phyloP scores from a whole-genome alignment of 2,329 filamentous ascomycete species.

The Fusarium drepaniforme region DNA sequence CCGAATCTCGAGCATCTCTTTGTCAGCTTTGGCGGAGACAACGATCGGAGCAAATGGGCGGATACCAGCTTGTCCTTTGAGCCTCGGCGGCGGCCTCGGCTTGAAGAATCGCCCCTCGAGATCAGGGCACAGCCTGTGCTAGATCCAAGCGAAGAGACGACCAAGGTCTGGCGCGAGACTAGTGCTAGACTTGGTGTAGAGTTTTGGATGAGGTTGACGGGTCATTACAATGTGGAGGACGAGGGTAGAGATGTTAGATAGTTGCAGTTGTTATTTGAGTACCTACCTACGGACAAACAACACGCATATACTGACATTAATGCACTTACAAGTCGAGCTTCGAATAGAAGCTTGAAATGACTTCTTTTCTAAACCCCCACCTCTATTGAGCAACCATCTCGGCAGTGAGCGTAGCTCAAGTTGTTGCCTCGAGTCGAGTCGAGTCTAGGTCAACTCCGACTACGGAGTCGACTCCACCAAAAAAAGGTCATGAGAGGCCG shows the following conservation, averaged over 20 bases:
- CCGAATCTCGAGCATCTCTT: not conserved
- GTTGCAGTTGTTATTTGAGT: not conserved
- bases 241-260: not conserved
- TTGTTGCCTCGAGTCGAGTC: too few species aligned
- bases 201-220: not conserved
- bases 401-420: not conserved
- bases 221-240: not conserved
- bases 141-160: not conserved
- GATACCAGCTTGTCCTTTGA: not conserved
- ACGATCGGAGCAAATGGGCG: not conserved
- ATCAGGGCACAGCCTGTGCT: not conserved
- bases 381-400: not conserved
- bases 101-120: not conserved
- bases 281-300: not conserved
- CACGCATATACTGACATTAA: not conserved
- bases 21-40: not conserved
- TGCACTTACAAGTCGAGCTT: not conserved
- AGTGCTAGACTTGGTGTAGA: not conserved
- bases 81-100: not conserved
- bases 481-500: conserved; percentile 15
- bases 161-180: not conserved
- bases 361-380: not conserved
- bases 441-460: not conserved
- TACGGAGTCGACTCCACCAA: not conserved
- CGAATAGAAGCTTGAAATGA: not conserved